Evolutionary conservation across 768 basidiomycete species (phyloP).

Genomic region (Obba rivulosa): DNA sequence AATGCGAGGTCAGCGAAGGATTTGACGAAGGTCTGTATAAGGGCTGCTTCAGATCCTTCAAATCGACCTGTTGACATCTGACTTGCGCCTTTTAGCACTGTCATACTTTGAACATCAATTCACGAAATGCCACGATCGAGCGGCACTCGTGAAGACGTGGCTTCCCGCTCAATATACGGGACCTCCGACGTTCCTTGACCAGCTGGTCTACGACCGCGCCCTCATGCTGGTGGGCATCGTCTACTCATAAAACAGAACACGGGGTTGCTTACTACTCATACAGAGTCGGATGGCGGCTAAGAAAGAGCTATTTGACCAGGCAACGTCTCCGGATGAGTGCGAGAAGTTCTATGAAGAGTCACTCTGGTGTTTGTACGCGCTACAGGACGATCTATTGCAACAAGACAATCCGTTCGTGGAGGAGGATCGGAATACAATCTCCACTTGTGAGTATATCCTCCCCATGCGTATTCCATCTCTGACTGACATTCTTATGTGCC

Average conservation of each 20-base stretch:
- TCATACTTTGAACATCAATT: slow-evolving; percentile 93
- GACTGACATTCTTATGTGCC: background rate
- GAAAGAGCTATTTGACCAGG: slow-evolving; percentile 83
- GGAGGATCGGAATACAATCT: slow-evolving; percentile 74
- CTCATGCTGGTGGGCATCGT: slow-evolving; percentile 63
- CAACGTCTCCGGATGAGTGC: slow-evolving; percentile 71
- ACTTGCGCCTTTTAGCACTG: slow-evolving; percentile 45
- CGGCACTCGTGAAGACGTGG: slow-evolving; percentile 85
- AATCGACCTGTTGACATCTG: background rate
- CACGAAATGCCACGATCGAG: slow-evolving; percentile 90
- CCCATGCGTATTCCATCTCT: slow-evolving; percentile 4
- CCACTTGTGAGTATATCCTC: slow-evolving; percentile 50
- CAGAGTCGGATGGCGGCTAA: slow-evolving; percentile 92
- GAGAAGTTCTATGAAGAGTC: slow-evolving; percentile 95
- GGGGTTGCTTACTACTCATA: background rate
- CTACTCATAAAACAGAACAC: background rate
- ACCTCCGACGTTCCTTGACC: slow-evolving; percentile 80
- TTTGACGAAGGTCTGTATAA: slow-evolving; percentile 64
- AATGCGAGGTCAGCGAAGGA: slow-evolving; percentile 71
- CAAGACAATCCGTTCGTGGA: slow-evolving; percentile 80
- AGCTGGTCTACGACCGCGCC: slow-evolving; percentile 90
- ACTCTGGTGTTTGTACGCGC: slow-evolving; percentile 87
- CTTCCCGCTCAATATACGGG: slow-evolving; percentile 78
- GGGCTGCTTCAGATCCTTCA: background rate
- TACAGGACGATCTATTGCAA: slow-evolving; percentile 85